Evolutionary conservation across 148 eudicot genomes (phyloP), one percentile per base, ranked within the genome.

Genomic region (Camellia sinensis): DNA sequence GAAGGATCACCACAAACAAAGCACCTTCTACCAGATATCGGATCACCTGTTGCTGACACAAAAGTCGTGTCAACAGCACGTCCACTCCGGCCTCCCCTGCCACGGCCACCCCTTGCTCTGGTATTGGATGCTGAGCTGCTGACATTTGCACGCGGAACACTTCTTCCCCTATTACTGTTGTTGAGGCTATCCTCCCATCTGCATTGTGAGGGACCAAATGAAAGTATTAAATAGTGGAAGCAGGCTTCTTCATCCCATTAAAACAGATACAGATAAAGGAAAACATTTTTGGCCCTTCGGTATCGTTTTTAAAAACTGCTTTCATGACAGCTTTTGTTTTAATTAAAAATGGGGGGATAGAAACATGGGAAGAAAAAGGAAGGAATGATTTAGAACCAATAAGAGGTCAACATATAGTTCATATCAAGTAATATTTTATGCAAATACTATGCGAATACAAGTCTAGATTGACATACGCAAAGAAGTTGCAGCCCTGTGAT

Each of bases 21-120:
- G 83, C 99, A 94, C 77, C 92, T 82, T 87, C 91, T 88, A 17
- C 86, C 90, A 68, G 93, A 78, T 54, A 85, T 75, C 54, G 97
- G 97, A n/a, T 96, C 95, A 73, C 99, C 99, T 66, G 95, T 92
- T 75, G 97, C 95, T 18, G 98, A 96, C 50, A 96, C 94, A 84
- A 94, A 96, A 18, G 91, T 82, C 5, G 76, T 84, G 73, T 65
- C 89, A 77, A 71, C 72, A 45, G 84, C 79, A 64, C 21, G 75
- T 22, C 85, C 82, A 29, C 80, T 67, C 60, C 84, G 71, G 21
- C 80, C 78, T n/a, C 88, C 85, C 62, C 89, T 78, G n/a, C 82
- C 85, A 37, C 88, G 82, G 29, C 90, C 84, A 45, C 90, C 87
- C 21, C 86, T 86, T 61, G 91, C 80, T 62, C 84, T 72, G 50